Percentiles rank a stretch among this genome's conserved stretches.
phyloP scores from a whole-genome alignment of 768 basidiomycete species.

The Hemileccinum rubropunctum region DNA sequence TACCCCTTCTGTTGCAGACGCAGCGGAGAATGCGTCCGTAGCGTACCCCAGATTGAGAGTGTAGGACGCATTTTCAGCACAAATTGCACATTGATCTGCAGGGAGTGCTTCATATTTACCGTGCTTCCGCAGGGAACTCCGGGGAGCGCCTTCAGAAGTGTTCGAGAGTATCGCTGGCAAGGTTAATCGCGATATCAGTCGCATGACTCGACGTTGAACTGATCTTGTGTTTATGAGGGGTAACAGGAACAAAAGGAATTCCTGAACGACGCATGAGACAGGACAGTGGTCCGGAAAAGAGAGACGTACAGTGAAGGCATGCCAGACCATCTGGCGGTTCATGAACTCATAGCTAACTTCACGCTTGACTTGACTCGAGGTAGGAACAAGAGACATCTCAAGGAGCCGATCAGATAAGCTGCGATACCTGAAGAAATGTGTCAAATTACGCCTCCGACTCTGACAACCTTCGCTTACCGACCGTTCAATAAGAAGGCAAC shows the following conservation, averaged over 20 bases:
- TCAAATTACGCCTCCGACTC: constrained; percentile 2
- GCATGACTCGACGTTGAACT: constrained; percentile 55
- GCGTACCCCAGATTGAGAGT: constrained; percentile 55
- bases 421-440: constrained; percentile 62
- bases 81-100: constrained; percentile 84
- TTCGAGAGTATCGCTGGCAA: constrained; percentile 31
- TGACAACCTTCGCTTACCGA: constrained; percentile 47
- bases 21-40: constrained; percentile 42
- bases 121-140: constrained; percentile 18
- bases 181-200: constrained; percentile 27
- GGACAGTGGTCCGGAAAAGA: not conserved
- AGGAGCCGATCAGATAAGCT: constrained; percentile 79
- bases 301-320: constrained; percentile 84
- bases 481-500: constrained; percentile 84
- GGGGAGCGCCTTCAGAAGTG: constrained; percentile 21
- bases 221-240: constrained; percentile 75
- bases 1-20: constrained; percentile 18
- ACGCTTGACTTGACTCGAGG: constrained; percentile 63
- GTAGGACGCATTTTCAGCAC: constrained; percentile 71
- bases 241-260: constrained; percentile 90
- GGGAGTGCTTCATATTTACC: constrained; percentile 74
- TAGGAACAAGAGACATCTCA: constrained; percentile 68
- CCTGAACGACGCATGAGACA: constrained; percentile 47
- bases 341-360: constrained; percentile 98
- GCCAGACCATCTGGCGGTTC: constrained; percentile 99